Percentiles rank a stretch among this genome's conserved stretches.
Conservation (phyloP, 2,329 filamentous ascomycete species). For the Epichloe coenophiala region DNA sequence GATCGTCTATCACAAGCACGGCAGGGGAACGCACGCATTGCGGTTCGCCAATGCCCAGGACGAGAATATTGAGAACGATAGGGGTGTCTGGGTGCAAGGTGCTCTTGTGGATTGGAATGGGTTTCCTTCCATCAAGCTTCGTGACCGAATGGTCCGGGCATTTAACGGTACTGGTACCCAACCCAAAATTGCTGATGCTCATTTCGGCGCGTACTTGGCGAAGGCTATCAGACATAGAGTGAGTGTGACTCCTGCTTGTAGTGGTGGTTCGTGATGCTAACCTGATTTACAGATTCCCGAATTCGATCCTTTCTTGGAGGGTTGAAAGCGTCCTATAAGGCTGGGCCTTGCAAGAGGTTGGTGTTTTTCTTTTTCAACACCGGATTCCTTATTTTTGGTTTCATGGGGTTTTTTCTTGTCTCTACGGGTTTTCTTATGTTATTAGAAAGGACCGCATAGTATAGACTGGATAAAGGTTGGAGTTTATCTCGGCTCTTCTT, state of each 20-base stretch:
- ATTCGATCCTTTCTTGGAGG: not conserved
- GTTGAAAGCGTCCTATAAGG: not conserved
- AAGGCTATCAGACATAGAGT: slow-evolving; percentile 5
- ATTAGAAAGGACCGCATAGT: too few relatives aligned
- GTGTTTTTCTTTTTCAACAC: too few relatives aligned
- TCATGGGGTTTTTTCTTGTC: too few relatives aligned
- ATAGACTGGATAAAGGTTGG: too few relatives aligned
- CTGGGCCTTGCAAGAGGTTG: too few relatives aligned
- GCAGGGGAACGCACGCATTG: slow-evolving; percentile 18
- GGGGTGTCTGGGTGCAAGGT: slow-evolving; percentile 18
- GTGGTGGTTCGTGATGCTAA: not conserved
- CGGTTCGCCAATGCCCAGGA: slow-evolving; percentile 13
- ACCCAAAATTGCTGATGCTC: slow-evolving; percentile 5
- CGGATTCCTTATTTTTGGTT: not conserved
- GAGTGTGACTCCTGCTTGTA: not conserved
- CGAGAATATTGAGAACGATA: slow-evolving; percentile 16
- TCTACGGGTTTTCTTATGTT: too few relatives aligned
- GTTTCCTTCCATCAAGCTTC: slow-evolving; percentile 3
- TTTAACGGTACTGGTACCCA: slow-evolving; percentile 2
- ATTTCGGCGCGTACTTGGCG: slow-evolving; percentile 3
- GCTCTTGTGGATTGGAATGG: slow-evolving; percentile 8
- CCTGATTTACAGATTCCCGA: not conserved
- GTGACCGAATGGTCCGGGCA: slow-evolving; percentile 5
- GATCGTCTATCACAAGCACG: slow-evolving; percentile 23
- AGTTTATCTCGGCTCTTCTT: too few relatives aligned